Percentiles rank a stretch among this genome's conserved stretches.
phyloP scores from a whole-genome alignment of 768 basidiomycete species.

The Lepiota brunneoincarnata region DNA sequence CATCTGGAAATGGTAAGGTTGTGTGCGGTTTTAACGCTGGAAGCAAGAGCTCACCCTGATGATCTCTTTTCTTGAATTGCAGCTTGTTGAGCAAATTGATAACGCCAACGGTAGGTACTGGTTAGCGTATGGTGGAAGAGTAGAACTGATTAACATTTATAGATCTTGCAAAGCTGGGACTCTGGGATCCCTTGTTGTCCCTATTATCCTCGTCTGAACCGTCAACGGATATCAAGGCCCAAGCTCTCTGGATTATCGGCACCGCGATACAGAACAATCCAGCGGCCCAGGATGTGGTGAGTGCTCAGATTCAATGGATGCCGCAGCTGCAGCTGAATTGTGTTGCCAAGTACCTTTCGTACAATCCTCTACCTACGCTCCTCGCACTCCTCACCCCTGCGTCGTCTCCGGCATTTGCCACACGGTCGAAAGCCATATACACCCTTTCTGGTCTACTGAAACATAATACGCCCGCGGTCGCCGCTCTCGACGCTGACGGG shows the following conservation, averaged over 20 bases:
- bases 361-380: constrained; percentile 65
- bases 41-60: not conserved
- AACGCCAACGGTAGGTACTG: constrained; percentile 73
- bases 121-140: too few species aligned
- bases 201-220: constrained; percentile 54
- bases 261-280: constrained; percentile 92
- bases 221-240: constrained; percentile 59
- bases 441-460: constrained; percentile 75
- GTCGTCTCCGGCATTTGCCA: constrained; percentile 43
- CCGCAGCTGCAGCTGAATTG: not conserved
- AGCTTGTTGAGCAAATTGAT: constrained; percentile 88
- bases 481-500: constrained; percentile 50
- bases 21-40: not conserved
- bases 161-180: constrained; percentile 69
- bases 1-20: constrained; percentile 80
- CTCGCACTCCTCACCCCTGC: constrained; percentile 51
- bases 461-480: constrained; percentile 70
- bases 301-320: constrained; percentile 15
- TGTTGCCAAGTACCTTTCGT: constrained; percentile 50
- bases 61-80: not conserved
- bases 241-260: constrained; percentile 62
- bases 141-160: not conserved
- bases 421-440: constrained; percentile 82
- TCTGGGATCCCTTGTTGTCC: constrained; percentile 76
- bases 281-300: constrained; percentile 71